phyloP scores from a whole-genome alignment of 306 rosid genomes.

The Lathyrus oleraceus region DNA sequence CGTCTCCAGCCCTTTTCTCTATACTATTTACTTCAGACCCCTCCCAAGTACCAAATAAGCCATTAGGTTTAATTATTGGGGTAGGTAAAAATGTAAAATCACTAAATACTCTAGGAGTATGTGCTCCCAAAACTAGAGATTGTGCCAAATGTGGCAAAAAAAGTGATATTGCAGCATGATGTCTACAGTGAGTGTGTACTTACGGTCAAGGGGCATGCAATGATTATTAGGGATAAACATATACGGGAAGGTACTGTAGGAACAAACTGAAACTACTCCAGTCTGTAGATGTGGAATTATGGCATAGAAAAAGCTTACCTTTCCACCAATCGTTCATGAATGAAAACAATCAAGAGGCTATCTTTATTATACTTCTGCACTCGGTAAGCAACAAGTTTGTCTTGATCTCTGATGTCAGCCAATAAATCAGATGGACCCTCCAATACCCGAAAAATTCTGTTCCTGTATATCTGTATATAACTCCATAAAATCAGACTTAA shows the following conservation, averaged over 20 bases:
- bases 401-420: conserved; percentile 68
- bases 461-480: conserved; percentile 55
- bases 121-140: conserved; percentile 18
- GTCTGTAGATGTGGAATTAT: conserved; percentile 4
- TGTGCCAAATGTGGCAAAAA: not conserved
- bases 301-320: conserved; percentile 47
- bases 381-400: conserved; percentile 77
- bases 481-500: conserved; percentile 19
- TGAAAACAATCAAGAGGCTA: conserved; percentile 53
- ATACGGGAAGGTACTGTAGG: not conserved
- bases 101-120: conserved; percentile 17
- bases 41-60: not conserved
- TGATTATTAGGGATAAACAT: conserved; percentile 2
- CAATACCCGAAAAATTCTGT: conserved; percentile 42
- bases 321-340: conserved; percentile 50
- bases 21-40: not conserved
- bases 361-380: conserved; percentile 51
- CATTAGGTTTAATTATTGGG: not conserved
- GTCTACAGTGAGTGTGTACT: conserved; percentile 5
- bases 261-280: conserved; percentile 6
- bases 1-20: not conserved
- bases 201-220: conserved; percentile 5
- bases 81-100: not conserved
- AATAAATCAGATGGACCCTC: conserved; percentile 61
- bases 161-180: conserved; percentile 6